Conservation (phyloP, 1,284 basidiomycete genomes). For the Pseudozyma pruni region DNA sequence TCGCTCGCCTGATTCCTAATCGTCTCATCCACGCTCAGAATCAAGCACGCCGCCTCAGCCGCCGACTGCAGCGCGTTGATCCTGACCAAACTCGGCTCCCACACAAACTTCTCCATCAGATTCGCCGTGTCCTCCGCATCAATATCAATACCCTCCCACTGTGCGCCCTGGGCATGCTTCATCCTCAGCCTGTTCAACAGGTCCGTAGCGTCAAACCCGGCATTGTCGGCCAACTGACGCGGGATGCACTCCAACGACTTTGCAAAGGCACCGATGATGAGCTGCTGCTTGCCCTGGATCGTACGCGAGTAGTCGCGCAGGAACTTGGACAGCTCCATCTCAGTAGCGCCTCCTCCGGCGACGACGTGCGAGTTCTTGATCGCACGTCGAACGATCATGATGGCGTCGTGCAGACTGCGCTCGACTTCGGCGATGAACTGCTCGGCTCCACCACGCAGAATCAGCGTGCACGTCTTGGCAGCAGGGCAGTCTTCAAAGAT, state of each 20-base stretch:
- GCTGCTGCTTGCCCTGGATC: constrained; percentile 94
- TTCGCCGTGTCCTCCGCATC: constrained; percentile 87
- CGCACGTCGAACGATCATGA: constrained; percentile 98
- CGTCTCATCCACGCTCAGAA: constrained; percentile 70
- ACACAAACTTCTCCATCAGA: constrained; percentile 95
- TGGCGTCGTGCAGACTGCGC: constrained; percentile 95
- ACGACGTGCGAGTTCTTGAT: constrained; percentile 96
- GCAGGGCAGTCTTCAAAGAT: constrained; percentile 91
- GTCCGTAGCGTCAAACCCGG: constrained; percentile 96
- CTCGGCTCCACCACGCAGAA: constrained; percentile 95
- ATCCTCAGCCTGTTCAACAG: constrained; percentile 96
- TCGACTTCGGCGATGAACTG: constrained; percentile 99
- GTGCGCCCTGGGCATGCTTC: constrained; percentile 86
- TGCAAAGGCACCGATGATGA: constrained; percentile 94
- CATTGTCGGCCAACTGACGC: constrained; percentile 97
- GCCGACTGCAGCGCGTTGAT: constrained; percentile 94
- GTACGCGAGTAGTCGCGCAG: constrained; percentile 89
- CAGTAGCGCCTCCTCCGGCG: constrained; percentile 95
- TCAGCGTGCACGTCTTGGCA: constrained; percentile 97
- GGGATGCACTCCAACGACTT: constrained; percentile 98
- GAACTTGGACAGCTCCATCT: constrained; percentile 96
- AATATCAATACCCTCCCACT: constrained; percentile 95
- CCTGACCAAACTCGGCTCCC: constrained; percentile 97
- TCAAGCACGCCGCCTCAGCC: constrained; percentile 93
- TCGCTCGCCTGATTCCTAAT: constrained; percentile 62